phyloP scores from a whole-genome alignment of 2,329 filamentous ascomycete genomes.

The Lachnellula occidentalis region DNA sequence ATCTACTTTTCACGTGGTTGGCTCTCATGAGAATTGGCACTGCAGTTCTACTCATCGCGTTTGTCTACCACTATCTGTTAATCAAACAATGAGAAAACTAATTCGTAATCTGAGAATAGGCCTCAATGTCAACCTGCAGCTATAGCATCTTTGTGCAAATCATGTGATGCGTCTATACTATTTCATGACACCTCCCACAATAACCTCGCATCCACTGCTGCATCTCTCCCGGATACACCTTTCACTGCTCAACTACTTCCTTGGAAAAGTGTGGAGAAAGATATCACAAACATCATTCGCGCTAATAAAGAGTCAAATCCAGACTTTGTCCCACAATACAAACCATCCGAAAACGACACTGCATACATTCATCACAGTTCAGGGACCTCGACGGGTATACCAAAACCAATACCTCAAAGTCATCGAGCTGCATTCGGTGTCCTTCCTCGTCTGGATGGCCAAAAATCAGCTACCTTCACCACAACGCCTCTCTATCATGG shows the following conservation, averaged over 20 bases:
- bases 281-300: neutral
- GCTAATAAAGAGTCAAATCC: neutral
- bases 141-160: slow-evolving; percentile 47
- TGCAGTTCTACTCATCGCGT: slow-evolving; percentile 52
- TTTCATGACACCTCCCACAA: slow-evolving; percentile 34
- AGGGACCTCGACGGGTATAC: slow-evolving; percentile 57
- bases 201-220: slow-evolving; percentile 10
- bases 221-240: slow-evolving; percentile 15
- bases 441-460: slow-evolving; percentile 41
- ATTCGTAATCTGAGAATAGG: slow-evolving; percentile 24
- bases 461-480: slow-evolving; percentile 49
- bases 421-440: slow-evolving; percentile 51
- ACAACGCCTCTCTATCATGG: slow-evolving; percentile 63
- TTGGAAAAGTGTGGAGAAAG: neutral
- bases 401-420: slow-evolving; percentile 56
- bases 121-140: slow-evolving; percentile 42
- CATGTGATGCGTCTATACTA: slow-evolving; percentile 41
- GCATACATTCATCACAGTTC: slow-evolving; percentile 61
- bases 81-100: neutral
- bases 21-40: slow-evolving; percentile 51
- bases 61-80: slow-evolving; percentile 13
- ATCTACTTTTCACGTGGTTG: slow-evolving; percentile 56
- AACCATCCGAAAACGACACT: slow-evolving; percentile 28
- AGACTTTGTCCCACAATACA: neutral
- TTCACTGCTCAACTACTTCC: slow-evolving; percentile 9